Conservation (phyloP, 1,139 yeast genomes). For the Candida labiduridarum region DNA sequence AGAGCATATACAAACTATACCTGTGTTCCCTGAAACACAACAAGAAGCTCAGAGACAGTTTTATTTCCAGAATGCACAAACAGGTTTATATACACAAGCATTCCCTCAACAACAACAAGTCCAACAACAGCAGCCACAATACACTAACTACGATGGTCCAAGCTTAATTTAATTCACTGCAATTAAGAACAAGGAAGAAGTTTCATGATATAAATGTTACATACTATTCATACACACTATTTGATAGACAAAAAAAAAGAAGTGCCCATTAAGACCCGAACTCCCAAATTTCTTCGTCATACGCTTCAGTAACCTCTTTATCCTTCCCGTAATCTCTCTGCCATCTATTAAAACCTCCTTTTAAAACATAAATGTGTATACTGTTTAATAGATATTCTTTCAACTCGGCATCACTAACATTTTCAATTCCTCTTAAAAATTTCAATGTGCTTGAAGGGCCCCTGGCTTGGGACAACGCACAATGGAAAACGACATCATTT, state of each 20-base stretch:
- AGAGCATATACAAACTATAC: constrained; percentile 59
- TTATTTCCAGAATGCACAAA: constrained; percentile 38
- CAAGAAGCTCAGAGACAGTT: constrained; percentile 40
- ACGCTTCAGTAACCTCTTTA: constrained; percentile 65
- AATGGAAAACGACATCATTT: constrained; percentile 78
- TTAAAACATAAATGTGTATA: constrained; percentile 67
- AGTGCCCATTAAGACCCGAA: constrained; percentile 7
- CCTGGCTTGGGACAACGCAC: constrained; percentile 85
- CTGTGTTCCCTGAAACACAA: constrained; percentile 69
- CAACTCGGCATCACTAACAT: constrained; percentile 29
- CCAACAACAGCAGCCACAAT: constrained; percentile 15
- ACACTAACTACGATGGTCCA: constrained; percentile 28
- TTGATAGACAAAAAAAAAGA: not conserved
- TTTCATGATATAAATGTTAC: not conserved
- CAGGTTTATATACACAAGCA: constrained; percentile 38
- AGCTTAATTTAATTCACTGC: constrained; percentile 22
- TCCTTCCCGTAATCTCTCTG: constrained; percentile 75
- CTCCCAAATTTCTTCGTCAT: constrained; percentile 59
- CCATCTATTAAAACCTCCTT: constrained; percentile 90
- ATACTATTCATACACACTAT: not conserved
- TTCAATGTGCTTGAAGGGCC: constrained; percentile 84
- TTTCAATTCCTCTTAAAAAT: constrained; percentile 57
- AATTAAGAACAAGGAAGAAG: not conserved
- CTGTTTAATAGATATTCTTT: constrained; percentile 25
- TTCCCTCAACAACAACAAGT: constrained; percentile 17